These are phyloP conservation scores for Phyllostachys edulis DNA, from an alignment of 176 grass and related monocot genomes.

Conservation along the genomic window DNA sequence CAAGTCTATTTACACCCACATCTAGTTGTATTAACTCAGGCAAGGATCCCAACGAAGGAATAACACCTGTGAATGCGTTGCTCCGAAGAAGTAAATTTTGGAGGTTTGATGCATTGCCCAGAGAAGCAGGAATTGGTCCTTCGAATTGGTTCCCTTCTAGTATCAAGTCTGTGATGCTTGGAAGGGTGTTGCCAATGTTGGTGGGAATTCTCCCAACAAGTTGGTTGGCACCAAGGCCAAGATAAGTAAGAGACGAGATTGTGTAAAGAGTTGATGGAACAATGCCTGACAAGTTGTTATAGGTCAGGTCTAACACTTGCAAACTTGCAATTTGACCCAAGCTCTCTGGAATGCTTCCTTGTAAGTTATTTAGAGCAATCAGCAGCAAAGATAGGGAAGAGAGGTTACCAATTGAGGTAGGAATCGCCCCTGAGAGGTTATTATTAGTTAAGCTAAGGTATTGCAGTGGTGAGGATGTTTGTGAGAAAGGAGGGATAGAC, in stretches of 20 bases:
- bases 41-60: background rate
- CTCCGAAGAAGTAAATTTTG: background rate
- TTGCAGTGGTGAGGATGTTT: background rate
- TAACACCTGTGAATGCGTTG: background rate
- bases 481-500: background rate
- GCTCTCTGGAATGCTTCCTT: slow-evolving; percentile 7
- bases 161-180: background rate
- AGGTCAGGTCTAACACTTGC: background rate
- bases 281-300: slow-evolving; percentile 6
- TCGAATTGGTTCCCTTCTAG: background rate
- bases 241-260: background rate
- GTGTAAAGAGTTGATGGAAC: slow-evolving; percentile 24
- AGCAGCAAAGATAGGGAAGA: background rate
- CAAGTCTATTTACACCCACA: background rate
- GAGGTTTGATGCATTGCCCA: slow-evolving; percentile 24
- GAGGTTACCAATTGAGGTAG: slow-evolving; percentile 9
- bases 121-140: background rate
- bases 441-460: background rate
- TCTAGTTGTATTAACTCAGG: background rate
- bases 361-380: background rate
- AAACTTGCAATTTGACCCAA: background rate
- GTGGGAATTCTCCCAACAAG: background rate
- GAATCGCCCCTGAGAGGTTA: slow-evolving; percentile 10
- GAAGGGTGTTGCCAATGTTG: background rate
- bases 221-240: background rate